phyloP scores from a whole-genome alignment of 305 asterid genomes.

The Caryopteris hybrid region DNA sequence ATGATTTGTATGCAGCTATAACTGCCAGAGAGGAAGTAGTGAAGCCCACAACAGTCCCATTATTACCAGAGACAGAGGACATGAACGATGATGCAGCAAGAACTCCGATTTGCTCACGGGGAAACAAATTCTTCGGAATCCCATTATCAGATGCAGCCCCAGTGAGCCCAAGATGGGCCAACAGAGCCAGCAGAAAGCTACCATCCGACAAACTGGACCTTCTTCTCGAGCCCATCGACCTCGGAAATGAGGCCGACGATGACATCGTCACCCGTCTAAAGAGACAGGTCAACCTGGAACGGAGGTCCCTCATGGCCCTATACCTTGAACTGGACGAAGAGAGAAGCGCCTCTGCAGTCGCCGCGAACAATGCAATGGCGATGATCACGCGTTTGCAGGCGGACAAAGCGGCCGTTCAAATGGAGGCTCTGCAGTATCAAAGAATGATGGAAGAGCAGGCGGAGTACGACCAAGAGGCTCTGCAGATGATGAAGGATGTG shows the following conservation, averaged over 20 bases:
- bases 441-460: constrained; percentile 98
- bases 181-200: constrained; percentile 23
- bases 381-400: constrained; percentile 95
- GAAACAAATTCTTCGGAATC: constrained; percentile 67
- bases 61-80: constrained; percentile 49
- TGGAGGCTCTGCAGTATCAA: constrained; percentile 96
- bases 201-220: constrained; percentile 33
- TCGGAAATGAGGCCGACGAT: constrained; percentile 29
- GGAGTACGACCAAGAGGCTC: constrained; percentile 85
- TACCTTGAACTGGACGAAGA: constrained; percentile 95
- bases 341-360: constrained; percentile 87
- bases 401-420: constrained; percentile 92
- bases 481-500: constrained; percentile 63
- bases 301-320: constrained; percentile 53
- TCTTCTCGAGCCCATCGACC: constrained; percentile 28
- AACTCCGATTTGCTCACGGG: constrained; percentile 50
- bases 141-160: constrained; percentile 62
- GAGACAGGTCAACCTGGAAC: constrained; percentile 53
- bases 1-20: not conserved
- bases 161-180: constrained; percentile 57
- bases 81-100: constrained; percentile 38
- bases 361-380: constrained; percentile 98
- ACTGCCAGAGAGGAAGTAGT: constrained; percentile 35
- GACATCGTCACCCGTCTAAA: constrained; percentile 46
- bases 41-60: constrained; percentile 35